Percentiles rank a stretch among this genome's conserved stretches.
These are phyloP conservation scores for Populus deltoides DNA, from an alignment of 345 rosid species.

Conservation along the genomic window DNA sequence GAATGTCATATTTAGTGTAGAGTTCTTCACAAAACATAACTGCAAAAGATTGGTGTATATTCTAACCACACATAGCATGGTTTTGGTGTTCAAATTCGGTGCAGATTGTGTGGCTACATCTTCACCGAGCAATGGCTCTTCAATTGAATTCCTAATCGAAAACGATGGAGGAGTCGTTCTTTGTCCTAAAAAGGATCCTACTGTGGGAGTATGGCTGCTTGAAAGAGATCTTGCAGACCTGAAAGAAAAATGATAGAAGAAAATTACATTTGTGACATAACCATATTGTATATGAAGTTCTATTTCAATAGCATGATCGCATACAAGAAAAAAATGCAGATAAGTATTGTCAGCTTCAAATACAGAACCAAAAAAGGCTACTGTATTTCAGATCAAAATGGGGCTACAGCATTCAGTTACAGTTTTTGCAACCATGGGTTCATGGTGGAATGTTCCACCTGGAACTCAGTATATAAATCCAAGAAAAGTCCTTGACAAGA, in stretches of 20 bases:
- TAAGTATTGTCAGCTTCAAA: neutral
- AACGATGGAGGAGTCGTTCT: slow-evolving; percentile 44
- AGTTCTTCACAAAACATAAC: neutral
- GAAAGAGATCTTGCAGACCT: slow-evolving; percentile 87
- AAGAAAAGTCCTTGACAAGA: no score
- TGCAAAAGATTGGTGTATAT: neutral
- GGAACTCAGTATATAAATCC: no score
- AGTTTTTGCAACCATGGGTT: no score
- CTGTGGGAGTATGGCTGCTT: slow-evolving; percentile 66
- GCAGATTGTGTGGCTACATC: slow-evolving; percentile 32
- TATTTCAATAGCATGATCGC: neutral
- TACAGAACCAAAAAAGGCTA: no score
- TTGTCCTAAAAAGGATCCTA: slow-evolving; percentile 54
- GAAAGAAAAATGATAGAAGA: slow-evolving; percentile 4
- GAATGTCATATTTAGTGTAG: neutral
- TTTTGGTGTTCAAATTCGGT: slow-evolving; percentile 46
- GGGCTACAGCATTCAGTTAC: no score
- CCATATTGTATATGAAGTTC: neutral
- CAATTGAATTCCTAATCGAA: slow-evolving; percentile 29
- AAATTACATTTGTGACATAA: neutral
- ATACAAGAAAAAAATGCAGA: neutral
- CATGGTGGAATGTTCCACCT: no score
- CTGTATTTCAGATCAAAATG: no score
- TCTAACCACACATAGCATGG: slow-evolving; percentile 66
- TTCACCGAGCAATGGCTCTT: slow-evolving; percentile 68